A percentile compares a stretch with the other conserved stretches of the same genome.
Conservation (phyloP, 2,329 filamentous ascomycete species). For the Clonostachys sp. region DNA sequence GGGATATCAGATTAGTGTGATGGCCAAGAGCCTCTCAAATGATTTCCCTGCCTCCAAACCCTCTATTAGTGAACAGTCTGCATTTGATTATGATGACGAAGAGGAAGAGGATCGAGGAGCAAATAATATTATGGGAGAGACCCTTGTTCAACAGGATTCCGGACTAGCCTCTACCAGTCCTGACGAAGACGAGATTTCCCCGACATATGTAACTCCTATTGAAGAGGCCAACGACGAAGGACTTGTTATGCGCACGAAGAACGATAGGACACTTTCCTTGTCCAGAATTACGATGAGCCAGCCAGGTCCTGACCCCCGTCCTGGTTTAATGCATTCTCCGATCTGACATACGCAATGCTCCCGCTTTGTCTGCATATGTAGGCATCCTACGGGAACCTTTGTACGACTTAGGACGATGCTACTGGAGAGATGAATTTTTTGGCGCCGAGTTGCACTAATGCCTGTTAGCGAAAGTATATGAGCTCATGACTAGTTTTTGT, state of each 20-base stretch:
- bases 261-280: slow-evolving; percentile 60
- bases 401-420: too few species aligned
- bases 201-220: slow-evolving; percentile 46
- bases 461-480: too few species aligned
- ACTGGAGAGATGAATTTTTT: too few species aligned
- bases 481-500: too few species aligned
- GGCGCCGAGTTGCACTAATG: too few species aligned
- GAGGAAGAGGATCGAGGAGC: slow-evolving; percentile 26
- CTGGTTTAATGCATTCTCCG: too few species aligned
- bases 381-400: too few species aligned
- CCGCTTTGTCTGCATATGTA: too few species aligned
- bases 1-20: slow-evolving; percentile 39
- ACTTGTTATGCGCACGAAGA: slow-evolving; percentile 38
- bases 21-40: slow-evolving; percentile 27
- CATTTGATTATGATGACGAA: slow-evolving; percentile 37
- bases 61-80: slow-evolving; percentile 25
- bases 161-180: too few species aligned
- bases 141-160: too few species aligned
- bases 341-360: too few species aligned
- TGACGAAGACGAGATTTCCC: slow-evolving; percentile 35
- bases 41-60: slow-evolving; percentile 18
- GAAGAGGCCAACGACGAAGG: slow-evolving; percentile 38
- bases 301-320: neutral
- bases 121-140: slow-evolving; percentile 19
- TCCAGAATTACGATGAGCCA: slow-evolving; percentile 49